Evolutionary conservation across 495 filamentous ascomycete species (phyloP), one percentile per base, ranked within the genome.

Genomic region (Daldinia bambusicola): DNA sequence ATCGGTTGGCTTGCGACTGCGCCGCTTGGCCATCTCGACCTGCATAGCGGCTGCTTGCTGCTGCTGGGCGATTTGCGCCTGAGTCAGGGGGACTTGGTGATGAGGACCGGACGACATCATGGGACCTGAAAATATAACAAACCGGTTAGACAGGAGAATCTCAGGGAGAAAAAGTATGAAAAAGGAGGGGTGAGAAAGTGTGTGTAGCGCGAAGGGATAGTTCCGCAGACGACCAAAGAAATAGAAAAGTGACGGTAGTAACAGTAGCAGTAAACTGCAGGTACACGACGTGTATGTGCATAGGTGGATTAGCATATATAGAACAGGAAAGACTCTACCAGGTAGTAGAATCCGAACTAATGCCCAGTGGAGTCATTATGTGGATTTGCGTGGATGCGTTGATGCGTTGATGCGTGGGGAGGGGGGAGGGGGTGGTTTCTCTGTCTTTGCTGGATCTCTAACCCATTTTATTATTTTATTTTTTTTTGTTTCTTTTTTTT

Each of bases 1-100:
- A 80, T 99, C 96, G 31, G 94, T 97, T 6, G 96, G 96, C 78
- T 93, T 95, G 71, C 87, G 87, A 67, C 91, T 91, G 56, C 92
- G 88, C 52, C 93, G 88, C 74, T 94, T 92, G 13, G 91, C 90
- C 34, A 84, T 80, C 65, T 93, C 90, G 66, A 83, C 86, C 48
- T 85, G 88, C 51, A 84, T 80, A 50, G 82, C 77, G 58, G 85
- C 84, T 43, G 81, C 76, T 40, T 84, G 82, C 57, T 88, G 86
- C 74, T 90, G 86, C 62, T 85, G 83, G 66, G 83, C 77, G 59
- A 85, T 73, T 77, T 89, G 85, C 43, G 83, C 80, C 63, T 80
- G 80, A 48, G 84, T 84, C 69, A 89, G 63, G 48, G 83, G 82
- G 12, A 82, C 72, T 30, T 77, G 77, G 31, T 79, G 81, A 71